phyloP scores from a whole-genome alignment of 768 basidiomycete genomes.

The Boletus sp. region DNA sequence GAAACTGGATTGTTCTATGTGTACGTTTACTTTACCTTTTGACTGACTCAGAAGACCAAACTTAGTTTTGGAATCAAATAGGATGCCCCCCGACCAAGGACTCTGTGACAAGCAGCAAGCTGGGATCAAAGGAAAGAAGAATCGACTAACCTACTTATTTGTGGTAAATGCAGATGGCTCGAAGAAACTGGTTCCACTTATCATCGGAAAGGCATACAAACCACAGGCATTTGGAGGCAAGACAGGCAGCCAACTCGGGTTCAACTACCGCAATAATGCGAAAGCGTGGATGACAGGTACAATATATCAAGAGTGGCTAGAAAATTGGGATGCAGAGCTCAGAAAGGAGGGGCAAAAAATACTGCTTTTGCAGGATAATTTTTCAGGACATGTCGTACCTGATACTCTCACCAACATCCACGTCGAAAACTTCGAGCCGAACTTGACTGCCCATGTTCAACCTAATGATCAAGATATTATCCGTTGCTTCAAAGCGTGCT shows the following conservation, averaged over 20 bases:
- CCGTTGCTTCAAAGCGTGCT: constrained; percentile 28
- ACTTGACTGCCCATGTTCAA: constrained; percentile 37
- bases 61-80: not conserved
- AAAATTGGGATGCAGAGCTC: not conserved
- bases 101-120: not conserved
- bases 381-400: constrained; percentile 21
- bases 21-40: too few relatives aligned
- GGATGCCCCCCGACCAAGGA: constrained; percentile 2
- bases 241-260: constrained; percentile 1
- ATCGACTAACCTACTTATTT: not conserved
- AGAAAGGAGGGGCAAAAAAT: not conserved
- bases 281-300: constrained; percentile 6
- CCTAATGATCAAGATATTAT: constrained; percentile 38
- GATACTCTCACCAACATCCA: constrained; percentile 24
- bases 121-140: constrained; percentile 3
- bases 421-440: constrained; percentile 26
- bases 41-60: too few relatives aligned
- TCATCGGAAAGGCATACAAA: constrained; percentile 7
- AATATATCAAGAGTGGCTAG: constrained; percentile 6
- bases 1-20: too few relatives aligned
- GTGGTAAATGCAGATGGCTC: not conserved
- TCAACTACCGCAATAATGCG: not conserved
- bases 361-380: constrained; percentile 5
- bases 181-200: not conserved
- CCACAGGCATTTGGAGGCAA: not conserved